Percentiles rank a stretch among this genome's conserved stretches.
Conservation (phyloP, 192 early-diverging fungal genomes). For the Coemansia sp. region DNA sequence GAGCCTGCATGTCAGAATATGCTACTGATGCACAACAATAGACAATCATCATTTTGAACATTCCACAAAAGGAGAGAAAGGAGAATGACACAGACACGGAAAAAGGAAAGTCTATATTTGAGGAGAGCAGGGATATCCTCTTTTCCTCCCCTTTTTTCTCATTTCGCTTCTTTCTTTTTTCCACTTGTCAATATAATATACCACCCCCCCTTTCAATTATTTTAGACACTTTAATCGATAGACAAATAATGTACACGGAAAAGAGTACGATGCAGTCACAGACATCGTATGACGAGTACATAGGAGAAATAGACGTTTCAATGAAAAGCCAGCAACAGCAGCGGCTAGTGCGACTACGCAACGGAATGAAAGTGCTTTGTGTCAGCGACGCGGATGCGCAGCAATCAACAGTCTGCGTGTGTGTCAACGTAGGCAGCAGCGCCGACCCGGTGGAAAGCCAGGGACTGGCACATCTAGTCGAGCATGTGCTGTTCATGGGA, state of each 20-base stretch:
- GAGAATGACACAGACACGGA: no score
- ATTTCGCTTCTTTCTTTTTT: background rate
- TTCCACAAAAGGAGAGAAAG: no score
- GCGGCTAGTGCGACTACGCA: conserved; percentile 56
- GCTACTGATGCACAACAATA: no score
- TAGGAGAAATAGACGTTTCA: conserved; percentile 1
- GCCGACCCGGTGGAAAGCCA: conserved; percentile 60
- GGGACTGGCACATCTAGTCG: conserved; percentile 72
- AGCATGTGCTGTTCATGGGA: conserved; percentile 72
- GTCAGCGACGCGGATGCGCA: conserved; percentile 57
- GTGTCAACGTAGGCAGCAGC: conserved; percentile 62
- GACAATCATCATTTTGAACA: no score
- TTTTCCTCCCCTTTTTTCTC: no score
- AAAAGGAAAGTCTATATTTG: background rate
- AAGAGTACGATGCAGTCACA: background rate
- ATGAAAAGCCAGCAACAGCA: conserved; percentile 27
- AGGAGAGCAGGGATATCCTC: conserved; percentile 44
- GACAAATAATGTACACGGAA: background rate
- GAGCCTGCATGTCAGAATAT: no score
- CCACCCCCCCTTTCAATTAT: background rate
- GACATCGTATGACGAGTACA: conserved; percentile 6
- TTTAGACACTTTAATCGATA: background rate
- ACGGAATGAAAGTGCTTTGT: conserved; percentile 59
- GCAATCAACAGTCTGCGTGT: conserved; percentile 60
- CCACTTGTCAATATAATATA: background rate